Conservation (phyloP, 306 rosid genomes). For the Neltuma alba region DNA sequence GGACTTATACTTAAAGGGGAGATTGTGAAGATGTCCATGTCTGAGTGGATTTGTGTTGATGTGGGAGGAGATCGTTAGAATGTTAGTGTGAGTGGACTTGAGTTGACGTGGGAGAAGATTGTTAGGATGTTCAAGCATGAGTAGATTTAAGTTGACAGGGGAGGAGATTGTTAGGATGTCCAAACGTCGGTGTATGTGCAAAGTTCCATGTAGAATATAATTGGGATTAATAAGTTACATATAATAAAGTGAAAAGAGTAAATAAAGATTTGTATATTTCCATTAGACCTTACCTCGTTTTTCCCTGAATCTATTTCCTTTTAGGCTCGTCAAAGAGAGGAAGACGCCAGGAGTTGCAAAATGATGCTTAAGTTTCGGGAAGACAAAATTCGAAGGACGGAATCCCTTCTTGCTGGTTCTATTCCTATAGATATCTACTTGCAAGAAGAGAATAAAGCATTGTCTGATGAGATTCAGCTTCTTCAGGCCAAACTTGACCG, state of each 20-base stretch:
- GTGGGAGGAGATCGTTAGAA: too few species aligned
- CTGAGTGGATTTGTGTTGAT: too few species aligned
- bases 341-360: constrained; percentile 84
- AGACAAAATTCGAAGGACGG: constrained; percentile 87
- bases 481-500: constrained; percentile 83
- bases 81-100: too few species aligned
- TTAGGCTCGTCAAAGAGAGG: constrained; percentile 97
- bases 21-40: too few species aligned
- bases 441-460: constrained; percentile 74
- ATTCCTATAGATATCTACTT: constrained; percentile 61
- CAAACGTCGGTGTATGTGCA: too few species aligned
- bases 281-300: constrained; percentile 23
- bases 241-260: too few species aligned
- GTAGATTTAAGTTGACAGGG: too few species aligned
- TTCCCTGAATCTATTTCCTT: constrained; percentile 29
- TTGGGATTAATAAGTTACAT: not conserved
- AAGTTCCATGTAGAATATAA: too few species aligned
- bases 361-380: constrained; percentile 98
- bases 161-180: too few species aligned
- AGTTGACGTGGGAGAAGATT: not conserved
- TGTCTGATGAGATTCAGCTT: constrained; percentile 77
- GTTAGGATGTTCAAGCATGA: too few species aligned
- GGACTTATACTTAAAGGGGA: too few species aligned
- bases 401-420: constrained; percentile 66
- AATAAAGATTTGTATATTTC: constrained; percentile 28